Conservation (phyloP, 208 protist genomes). For the Leishmania lainsoni region DNA sequence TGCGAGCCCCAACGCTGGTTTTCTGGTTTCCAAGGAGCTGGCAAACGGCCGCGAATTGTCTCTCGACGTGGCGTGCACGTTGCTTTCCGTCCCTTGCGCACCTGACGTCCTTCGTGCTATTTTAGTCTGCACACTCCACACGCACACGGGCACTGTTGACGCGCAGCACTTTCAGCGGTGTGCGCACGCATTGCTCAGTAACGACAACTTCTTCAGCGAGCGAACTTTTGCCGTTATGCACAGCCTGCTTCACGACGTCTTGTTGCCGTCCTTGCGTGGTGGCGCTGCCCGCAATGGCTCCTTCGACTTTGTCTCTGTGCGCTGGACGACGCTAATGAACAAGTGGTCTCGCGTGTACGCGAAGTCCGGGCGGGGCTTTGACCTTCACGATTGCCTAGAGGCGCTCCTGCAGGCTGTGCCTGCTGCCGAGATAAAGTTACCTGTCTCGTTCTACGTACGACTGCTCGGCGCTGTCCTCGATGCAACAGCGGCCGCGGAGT, state of each 20-base stretch:
- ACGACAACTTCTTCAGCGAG: conserved; percentile 73
- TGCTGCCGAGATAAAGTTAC: conserved; percentile 58
- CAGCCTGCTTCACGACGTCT: conserved; percentile 28
- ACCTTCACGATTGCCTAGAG: conserved; percentile 43
- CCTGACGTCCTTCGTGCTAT: conserved; percentile 32
- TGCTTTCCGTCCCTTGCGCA: conserved; percentile 27
- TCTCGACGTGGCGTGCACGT: conserved; percentile 14
- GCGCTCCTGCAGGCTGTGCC: conserved; percentile 42
- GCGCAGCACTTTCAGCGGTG: conserved; percentile 34
- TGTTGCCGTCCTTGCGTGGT: conserved; percentile 26
- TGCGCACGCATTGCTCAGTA: conserved; percentile 57
- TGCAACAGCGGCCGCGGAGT: background rate
- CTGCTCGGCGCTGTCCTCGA: conserved; percentile 75
- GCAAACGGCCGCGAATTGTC: background rate
- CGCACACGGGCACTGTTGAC: conserved; percentile 19
- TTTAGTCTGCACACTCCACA: conserved; percentile 27
- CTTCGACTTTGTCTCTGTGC: conserved; percentile 60
- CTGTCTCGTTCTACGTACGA: conserved; percentile 59
- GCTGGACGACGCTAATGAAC: conserved; percentile 79
- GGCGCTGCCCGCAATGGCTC: conserved; percentile 2
- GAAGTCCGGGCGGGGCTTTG: conserved; percentile 41
- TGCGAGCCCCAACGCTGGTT: conserved; percentile 7
- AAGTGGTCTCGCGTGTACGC: conserved; percentile 78
- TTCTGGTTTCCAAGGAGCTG: conserved; percentile 19
- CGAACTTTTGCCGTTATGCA: conserved; percentile 56